Base-by-base conservation (phyloP, 2,329 filamentous ascomycete species). In the Sporothrix schenckii region DNA sequence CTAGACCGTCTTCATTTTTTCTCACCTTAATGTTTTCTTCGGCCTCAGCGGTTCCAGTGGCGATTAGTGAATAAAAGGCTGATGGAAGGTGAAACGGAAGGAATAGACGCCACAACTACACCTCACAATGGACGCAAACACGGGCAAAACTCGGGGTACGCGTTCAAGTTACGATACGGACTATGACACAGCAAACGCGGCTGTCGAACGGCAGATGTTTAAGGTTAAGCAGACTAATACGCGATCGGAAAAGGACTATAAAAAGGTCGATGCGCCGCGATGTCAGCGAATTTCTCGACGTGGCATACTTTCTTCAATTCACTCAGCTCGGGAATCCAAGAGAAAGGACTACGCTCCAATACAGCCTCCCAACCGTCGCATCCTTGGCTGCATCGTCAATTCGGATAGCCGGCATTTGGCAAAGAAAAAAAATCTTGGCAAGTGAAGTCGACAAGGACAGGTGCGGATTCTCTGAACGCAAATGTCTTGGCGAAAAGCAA, bases 41-140 rank as follows among this genome's bases (percentile, higher is more conserved):
- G 24, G 24, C 11, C 14, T 58, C 66, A 24, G 34, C 30, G 24
- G 24, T 52, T 52, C 61, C 19, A 53, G 66, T 68, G 60, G 70
- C 50, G 30, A 41, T 67, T 71, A 61, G 70, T 61, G 67, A 56
- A 4, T 66, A 47, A 68, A 68, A 69, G 70, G 27, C 19, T 19
- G 27, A 65, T 68, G 47, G 70, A 69, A 71, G 69, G 49, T 50
- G 52, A 16, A 52, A 47, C 67, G 27, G 49, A 69, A 69, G 16
- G 44, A 47, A 44, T 3, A 39, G 39, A 39, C 4, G 6, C 7
- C n/a, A n/a, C 56, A 60, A 49, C 54, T 11, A 27, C 19, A 56
- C n/a, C 16, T 6, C 19, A 34, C 10, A 56, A 56, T 24, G 39
- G n/a, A 10, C n/a, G n/a, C 14, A 44, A 11, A 21, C 56, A 14